Evolutionary conservation across 768 basidiomycete genomes (phyloP), one percentile per base, ranked within the genome.

Genomic region (Cystobasidium tubakii): DNA sequence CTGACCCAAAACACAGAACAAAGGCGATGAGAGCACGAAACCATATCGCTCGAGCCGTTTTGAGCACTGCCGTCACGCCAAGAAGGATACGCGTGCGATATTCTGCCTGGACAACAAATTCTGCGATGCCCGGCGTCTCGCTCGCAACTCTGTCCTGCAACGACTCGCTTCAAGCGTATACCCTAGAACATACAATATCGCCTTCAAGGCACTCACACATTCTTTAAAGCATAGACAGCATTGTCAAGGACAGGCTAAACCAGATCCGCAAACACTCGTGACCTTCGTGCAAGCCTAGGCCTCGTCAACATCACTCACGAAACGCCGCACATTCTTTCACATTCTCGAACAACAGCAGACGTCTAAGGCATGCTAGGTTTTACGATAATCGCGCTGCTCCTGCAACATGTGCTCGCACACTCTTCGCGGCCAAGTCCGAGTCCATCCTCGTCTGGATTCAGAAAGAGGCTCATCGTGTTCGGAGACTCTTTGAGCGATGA

Each of bases 401-500:
- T 19, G 3, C 46, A 50, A 4, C 4, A 15, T 60, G 57, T 31
- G 4, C 25, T 27, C 6, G 57, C 57, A 25, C 57, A 60, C 33
- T 29, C 25, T 6, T 29, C 57, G 2, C 7, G 27, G 25, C 57
- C 57, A 60, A 60, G 57, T 60, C 57, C 57, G 13, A 60, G 57
- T 60, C 57, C 57, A 9, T 60, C 57, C 6, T 50, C 46, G 46
- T 6, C 15, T 15, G 46, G 15, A 21, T 60, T 60, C 57, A 60
- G 42, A 44, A 67, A 55, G 53, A 71, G 69, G 39, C 69, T 71
- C 36, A 55, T 71, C 6, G 69, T 71, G 10, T 71, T 71, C 54
- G 69, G 69, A 29, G 69, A 71, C 55, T 71, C 69, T n/a, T 60
- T 71, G 17, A 33, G 29, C 39, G 69, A 71, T 31, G 55, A 55